phyloP scores from a whole-genome alignment of 169 alveolate species.

The Plasmodium adleri region DNA sequence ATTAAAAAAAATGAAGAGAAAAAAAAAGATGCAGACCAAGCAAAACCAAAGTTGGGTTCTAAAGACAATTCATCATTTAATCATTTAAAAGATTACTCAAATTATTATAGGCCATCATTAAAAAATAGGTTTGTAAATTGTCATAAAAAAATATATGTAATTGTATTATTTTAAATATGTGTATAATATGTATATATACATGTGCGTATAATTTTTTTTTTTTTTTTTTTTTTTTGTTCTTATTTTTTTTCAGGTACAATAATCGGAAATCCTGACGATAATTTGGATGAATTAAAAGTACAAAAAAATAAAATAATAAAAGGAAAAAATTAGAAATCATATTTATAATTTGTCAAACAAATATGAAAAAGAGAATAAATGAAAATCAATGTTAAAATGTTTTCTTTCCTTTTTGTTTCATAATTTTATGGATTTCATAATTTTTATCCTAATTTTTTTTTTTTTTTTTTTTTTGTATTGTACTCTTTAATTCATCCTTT shows the following conservation, averaged over 20 bases:
- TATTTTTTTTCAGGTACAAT: slow-evolving; percentile 39
- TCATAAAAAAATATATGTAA: not conserved
- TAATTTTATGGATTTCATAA: not conserved
- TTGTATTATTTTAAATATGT: slow-evolving; percentile 1
- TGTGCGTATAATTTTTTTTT: too few relatives aligned
- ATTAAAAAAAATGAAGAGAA: slow-evolving; percentile 46
- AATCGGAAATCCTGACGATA: slow-evolving; percentile 62
- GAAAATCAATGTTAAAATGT: slow-evolving; percentile 14
- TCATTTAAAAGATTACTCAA: slow-evolving; percentile 69
- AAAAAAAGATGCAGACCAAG: slow-evolving; percentile 20
- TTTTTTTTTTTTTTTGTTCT: not conserved
- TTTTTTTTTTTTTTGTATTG: slow-evolving; percentile 6
- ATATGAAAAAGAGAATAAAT: slow-evolving; percentile 3
- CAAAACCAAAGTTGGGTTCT: slow-evolving; percentile 44
- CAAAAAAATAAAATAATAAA: slow-evolving; percentile 6
- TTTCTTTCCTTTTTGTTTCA: not conserved
- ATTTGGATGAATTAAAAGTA: slow-evolving; percentile 74
- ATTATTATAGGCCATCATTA: slow-evolving; percentile 71
- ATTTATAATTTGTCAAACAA: slow-evolving; percentile 6
- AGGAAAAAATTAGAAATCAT: not conserved
- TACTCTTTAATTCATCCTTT: slow-evolving; percentile 68
- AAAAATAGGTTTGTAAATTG: slow-evolving; percentile 37
- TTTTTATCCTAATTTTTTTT: not conserved
- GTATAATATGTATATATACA: too few relatives aligned
- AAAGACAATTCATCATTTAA: slow-evolving; percentile 55